Conservation (phyloP, 257 asterid species). For the Oldenlandia corymbosa region DNA sequence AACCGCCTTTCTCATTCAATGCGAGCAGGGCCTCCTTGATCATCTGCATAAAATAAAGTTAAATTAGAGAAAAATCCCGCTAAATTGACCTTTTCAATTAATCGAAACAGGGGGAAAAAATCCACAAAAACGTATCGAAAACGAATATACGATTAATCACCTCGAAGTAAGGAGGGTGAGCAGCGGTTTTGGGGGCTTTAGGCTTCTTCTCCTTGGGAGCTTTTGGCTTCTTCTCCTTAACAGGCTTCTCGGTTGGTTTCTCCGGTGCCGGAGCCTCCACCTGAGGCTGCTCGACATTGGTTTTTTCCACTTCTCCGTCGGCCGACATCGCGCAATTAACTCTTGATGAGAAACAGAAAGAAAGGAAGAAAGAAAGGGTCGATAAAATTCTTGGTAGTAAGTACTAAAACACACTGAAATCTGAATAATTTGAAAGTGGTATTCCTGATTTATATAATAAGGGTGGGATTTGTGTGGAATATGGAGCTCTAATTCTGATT, state of each 20-base stretch:
- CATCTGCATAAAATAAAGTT: constrained; percentile 40
- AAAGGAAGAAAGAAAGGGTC: too few species aligned
- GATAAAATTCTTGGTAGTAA: too few species aligned
- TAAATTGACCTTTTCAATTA: background rate
- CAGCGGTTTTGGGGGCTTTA: constrained; percentile 37
- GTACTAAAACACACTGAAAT: too few species aligned
- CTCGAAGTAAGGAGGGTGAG: constrained; percentile 74
- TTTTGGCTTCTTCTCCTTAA: constrained; percentile 45
- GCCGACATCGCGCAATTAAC: constrained; percentile 30
- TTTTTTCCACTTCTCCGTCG: constrained; percentile 29
- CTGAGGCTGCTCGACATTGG: constrained; percentile 22
- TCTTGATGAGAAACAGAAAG: too few species aligned
- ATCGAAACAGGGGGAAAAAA: too few species aligned
- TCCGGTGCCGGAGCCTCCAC: constrained; percentile 27
- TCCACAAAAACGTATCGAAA: too few species aligned
- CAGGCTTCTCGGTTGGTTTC: constrained; percentile 24
- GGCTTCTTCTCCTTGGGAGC: constrained; percentile 47
- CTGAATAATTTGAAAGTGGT: background rate
- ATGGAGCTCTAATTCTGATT: constrained; percentile 27
- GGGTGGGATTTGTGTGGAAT: constrained; percentile 15
- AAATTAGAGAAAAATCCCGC: background rate
- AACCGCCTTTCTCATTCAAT: constrained; percentile 55
- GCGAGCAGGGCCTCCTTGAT: constrained; percentile 60
- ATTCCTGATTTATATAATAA: constrained; percentile 32
- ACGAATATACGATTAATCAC: constrained; percentile 10